phyloP scores from a whole-genome alignment of 306 rosid genomes.

The Cercis canadensis region DNA sequence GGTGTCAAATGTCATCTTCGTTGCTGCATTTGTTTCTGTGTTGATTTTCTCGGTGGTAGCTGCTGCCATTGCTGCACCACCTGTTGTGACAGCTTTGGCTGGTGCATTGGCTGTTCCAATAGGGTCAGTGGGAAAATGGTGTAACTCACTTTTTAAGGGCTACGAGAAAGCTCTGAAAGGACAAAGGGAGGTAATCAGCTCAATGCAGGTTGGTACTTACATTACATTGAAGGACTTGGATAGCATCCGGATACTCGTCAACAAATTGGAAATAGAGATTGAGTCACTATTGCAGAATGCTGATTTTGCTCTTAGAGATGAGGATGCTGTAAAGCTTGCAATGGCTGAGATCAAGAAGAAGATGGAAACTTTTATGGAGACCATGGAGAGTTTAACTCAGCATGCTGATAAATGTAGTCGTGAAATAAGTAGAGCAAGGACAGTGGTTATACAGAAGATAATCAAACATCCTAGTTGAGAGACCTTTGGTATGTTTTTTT shows the following conservation, averaged over 20 bases:
- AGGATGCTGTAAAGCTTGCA: constrained; percentile 69
- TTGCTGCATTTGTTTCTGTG: constrained; percentile 73
- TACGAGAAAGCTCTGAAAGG: constrained; percentile 59
- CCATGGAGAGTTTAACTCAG: constrained; percentile 61
- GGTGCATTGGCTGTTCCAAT: constrained; percentile 80
- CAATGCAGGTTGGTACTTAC: constrained; percentile 61
- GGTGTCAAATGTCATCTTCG: constrained; percentile 74
- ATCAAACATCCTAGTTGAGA: constrained; percentile 44
- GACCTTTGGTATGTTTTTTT: constrained; percentile 36
- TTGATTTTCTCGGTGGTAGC: constrained; percentile 89
- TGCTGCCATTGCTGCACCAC: constrained; percentile 84
- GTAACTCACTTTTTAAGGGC: constrained; percentile 67
- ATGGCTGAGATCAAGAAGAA: constrained; percentile 85
- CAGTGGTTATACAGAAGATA: constrained; percentile 67
- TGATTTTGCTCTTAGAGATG: constrained; percentile 72
- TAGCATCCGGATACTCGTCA: constrained; percentile 53
- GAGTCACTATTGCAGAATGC: constrained; percentile 56
- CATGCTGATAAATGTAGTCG: constrained; percentile 71
- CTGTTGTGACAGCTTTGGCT: constrained; percentile 72
- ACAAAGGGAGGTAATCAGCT: constrained; percentile 59
- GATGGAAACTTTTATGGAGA: constrained; percentile 59
- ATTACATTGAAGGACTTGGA: constrained; percentile 69
- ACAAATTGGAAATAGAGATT: constrained; percentile 58
- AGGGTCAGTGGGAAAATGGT: constrained; percentile 93
- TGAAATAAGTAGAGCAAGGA: constrained; percentile 70